These are phyloP conservation scores for Turnera subulata DNA, from an alignment of 345 rosid species.

Conservation along the genomic window DNA sequence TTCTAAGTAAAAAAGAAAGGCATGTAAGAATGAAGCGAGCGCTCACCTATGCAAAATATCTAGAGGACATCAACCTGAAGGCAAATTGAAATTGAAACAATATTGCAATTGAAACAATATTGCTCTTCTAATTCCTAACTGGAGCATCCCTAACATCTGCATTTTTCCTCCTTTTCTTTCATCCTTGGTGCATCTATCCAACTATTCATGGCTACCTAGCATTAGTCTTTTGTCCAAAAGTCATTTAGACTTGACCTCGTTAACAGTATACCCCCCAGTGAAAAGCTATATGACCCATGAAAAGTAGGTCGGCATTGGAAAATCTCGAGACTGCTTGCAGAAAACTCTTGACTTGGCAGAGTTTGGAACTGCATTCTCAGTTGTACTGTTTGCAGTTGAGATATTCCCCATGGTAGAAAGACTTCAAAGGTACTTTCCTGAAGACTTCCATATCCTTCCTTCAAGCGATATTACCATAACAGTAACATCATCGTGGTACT, in stretches of 20 bases:
- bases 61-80: constrained; percentile 15
- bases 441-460: constrained; percentile 99
- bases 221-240: constrained; percentile 24
- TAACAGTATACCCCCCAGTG: constrained; percentile 18
- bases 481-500: constrained; percentile 94
- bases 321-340: too few relatives aligned
- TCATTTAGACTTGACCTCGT: constrained; percentile 18
- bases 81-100: not conserved
- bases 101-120: not conserved
- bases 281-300: not conserved
- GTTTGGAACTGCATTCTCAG: constrained; percentile 12
- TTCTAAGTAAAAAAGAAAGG: constrained; percentile 12
- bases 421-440: constrained; percentile 78
- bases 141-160: constrained; percentile 27
- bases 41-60: constrained; percentile 27
- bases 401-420: not conserved
- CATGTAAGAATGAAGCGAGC: constrained; percentile 15
- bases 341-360: not conserved
- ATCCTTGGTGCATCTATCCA: constrained; percentile 32
- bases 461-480: constrained; percentile 94
- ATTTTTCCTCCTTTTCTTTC: constrained; percentile 8
- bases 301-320: too few relatives aligned
- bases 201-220: constrained; percentile 32
- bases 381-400: constrained; percentile 6
- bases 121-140: constrained; percentile 7